phyloP scores from a whole-genome alignment of 768 basidiomycete species.

The Polyporus arcularius region DNA sequence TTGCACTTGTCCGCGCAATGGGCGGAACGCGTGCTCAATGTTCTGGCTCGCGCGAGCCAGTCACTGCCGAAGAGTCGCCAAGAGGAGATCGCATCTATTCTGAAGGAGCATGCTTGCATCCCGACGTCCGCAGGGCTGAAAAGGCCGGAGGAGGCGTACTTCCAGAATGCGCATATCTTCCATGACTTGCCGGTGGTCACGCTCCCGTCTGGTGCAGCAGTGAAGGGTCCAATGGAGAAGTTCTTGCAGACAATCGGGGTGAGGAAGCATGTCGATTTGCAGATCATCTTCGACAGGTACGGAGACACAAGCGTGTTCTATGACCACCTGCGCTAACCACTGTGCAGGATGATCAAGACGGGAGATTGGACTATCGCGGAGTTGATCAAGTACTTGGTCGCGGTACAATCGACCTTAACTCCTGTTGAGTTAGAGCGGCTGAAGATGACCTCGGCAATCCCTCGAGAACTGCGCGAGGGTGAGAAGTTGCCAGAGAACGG shows the following conservation, averaged over 20 bases:
- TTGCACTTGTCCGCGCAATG: slow-evolving; percentile 67
- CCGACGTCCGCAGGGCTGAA: slow-evolving; percentile 68
- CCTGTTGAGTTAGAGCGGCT: slow-evolving; percentile 58
- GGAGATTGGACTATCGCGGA: slow-evolving; percentile 89
- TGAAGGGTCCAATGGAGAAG: slow-evolving; percentile 76
- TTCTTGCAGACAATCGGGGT: slow-evolving; percentile 76
- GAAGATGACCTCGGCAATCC: slow-evolving; percentile 73
- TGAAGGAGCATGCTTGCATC: slow-evolving; percentile 49
- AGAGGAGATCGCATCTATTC: slow-evolving; percentile 40
- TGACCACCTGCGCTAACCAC: neutral
- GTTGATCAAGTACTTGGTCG: slow-evolving; percentile 84
- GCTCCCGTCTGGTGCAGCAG: slow-evolving; percentile 58
- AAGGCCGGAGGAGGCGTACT: slow-evolving; percentile 74
- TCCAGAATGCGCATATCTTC: slow-evolving; percentile 84
- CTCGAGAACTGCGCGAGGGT: slow-evolving; percentile 44
- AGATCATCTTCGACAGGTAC: slow-evolving; percentile 88
- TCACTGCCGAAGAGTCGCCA: slow-evolving; percentile 53
- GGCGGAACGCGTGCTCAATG: slow-evolving; percentile 75
- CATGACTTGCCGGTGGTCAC: slow-evolving; percentile 82
- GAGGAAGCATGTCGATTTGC: slow-evolving; percentile 88
- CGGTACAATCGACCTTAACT: slow-evolving; percentile 66
- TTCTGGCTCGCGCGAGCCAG: slow-evolving; percentile 74
- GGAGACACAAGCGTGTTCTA: slow-evolving; percentile 9
- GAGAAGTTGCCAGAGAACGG: slow-evolving; percentile 22
- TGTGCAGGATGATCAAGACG: slow-evolving; percentile 79